Conservation (phyloP, 805 yeast species). For the Yamadazyma kitorensis region DNA sequence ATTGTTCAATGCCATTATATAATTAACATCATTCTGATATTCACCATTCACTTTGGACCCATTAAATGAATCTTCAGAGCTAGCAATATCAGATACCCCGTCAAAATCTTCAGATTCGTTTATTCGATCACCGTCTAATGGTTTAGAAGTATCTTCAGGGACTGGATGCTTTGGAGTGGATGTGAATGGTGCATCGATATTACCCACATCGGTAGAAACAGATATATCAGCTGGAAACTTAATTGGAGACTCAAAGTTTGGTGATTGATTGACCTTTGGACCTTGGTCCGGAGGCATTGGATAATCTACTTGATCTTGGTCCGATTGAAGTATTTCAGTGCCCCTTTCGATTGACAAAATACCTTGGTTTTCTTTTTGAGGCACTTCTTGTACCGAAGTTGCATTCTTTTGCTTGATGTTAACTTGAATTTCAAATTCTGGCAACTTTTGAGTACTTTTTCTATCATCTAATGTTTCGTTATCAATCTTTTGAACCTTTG, state of each 20-base stretch:
- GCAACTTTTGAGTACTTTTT: slow-evolving; percentile 1
- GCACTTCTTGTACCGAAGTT: neutral
- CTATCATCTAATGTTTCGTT: slow-evolving; percentile 1
- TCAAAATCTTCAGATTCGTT: no score
- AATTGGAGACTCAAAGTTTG: slow-evolving; percentile 10
- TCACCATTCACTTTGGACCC: slow-evolving; percentile 1
- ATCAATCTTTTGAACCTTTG: slow-evolving; percentile 4
- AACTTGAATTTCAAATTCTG: neutral
- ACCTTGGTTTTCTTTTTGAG: no score
- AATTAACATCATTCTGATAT: slow-evolving; percentile 8
- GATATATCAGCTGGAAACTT: slow-evolving; percentile 18
- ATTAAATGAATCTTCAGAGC: slow-evolving; percentile 1
- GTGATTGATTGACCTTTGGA: no score
- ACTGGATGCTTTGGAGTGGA: no score
- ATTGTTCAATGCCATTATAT: slow-evolving; percentile 9
- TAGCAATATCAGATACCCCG: no score
- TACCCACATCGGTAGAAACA: slow-evolving; percentile 13
- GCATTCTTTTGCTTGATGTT: neutral
- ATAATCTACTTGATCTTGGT: no score
- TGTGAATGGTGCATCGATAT: no score
- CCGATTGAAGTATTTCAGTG: no score
- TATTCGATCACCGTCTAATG: no score
- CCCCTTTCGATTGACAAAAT: no score
- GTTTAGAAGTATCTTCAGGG: no score
- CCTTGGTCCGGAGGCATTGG: no score